Evolutionary conservation across 2,329 filamentous ascomycete genomes (phyloP).

Genomic region (Trichoderma harzianum): DNA sequence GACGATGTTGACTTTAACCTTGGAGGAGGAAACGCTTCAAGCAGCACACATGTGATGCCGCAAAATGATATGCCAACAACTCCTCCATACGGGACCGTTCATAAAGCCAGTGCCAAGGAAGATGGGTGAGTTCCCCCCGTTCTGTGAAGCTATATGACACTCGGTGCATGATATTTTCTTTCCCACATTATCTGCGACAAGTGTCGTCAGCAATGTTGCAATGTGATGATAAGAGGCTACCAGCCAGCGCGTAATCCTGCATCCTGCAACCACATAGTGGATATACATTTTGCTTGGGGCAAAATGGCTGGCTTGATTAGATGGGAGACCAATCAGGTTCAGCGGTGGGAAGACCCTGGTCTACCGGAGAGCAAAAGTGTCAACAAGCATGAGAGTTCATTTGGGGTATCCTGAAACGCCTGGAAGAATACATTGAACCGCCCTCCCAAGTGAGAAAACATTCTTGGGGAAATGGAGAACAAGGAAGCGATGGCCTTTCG

Average conservation of each 20-base stretch:
- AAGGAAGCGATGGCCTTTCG: constrained; percentile 5
- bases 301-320: constrained; percentile 29
- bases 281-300: constrained; percentile 22
- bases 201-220: constrained; percentile 3
- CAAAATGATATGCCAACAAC: constrained; percentile 33
- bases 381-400: constrained; percentile 21
- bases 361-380: constrained; percentile 23
- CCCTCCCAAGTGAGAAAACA: constrained; percentile 8
- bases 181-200: constrained; percentile 3
- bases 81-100: constrained; percentile 36
- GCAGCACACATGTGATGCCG: constrained; percentile 13
- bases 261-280: constrained; percentile 12
- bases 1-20: constrained; percentile 59
- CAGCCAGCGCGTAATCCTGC: constrained; percentile 15
- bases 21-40: constrained; percentile 37
- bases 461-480: not conserved
- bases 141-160: not conserved
- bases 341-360: constrained; percentile 24
- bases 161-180: not conserved
- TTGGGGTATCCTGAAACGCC: constrained; percentile 16
- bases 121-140: constrained; percentile 39
- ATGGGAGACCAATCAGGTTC: constrained; percentile 28
- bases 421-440: constrained; percentile 10
- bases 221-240: constrained; percentile 24
- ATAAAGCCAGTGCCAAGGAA: constrained; percentile 62